phyloP scores from a whole-genome alignment of 768 basidiomycete genomes.

The Suillus brevipes region DNA sequence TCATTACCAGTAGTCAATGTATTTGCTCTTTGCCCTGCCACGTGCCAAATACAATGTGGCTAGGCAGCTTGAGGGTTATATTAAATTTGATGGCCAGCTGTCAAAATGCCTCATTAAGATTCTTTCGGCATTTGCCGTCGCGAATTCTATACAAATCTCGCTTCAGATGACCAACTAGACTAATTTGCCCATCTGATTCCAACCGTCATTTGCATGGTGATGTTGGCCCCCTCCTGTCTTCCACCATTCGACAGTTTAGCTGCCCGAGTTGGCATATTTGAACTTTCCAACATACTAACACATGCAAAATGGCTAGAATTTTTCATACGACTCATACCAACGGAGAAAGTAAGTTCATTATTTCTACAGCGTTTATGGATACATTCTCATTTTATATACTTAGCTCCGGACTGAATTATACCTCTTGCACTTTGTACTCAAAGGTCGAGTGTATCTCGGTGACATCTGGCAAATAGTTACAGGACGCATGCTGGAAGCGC shows the following conservation, averaged over 20 bases:
- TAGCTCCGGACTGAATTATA: neutral
- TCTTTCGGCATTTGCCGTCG: too few relatives aligned
- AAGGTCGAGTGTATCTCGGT: neutral
- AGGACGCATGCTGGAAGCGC: neutral
- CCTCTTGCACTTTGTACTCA: neutral
- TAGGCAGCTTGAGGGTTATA: too few relatives aligned
- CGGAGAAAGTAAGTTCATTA: neutral
- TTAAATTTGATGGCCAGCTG: too few relatives aligned
- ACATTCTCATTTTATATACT: neutral
- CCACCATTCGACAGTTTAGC: neutral
- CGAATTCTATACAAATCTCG: too few relatives aligned
- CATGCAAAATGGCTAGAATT: neutral
- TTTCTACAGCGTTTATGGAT: neutral
- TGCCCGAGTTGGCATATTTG: neutral
- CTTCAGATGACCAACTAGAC: too few relatives aligned
- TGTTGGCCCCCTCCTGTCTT: neutral
- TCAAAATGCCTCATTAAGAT: too few relatives aligned
- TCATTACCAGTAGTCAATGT: too few relatives aligned
- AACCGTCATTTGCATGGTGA: too few relatives aligned
- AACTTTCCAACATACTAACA: neutral
- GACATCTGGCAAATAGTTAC: neutral
- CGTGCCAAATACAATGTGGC: too few relatives aligned
- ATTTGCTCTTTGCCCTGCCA: too few relatives aligned
- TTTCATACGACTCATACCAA: neutral
- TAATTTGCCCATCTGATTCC: too few relatives aligned